These are phyloP conservation scores for Ulvella scutata DNA, from an alignment of 139 green algal species.

Conservation along the genomic window DNA sequence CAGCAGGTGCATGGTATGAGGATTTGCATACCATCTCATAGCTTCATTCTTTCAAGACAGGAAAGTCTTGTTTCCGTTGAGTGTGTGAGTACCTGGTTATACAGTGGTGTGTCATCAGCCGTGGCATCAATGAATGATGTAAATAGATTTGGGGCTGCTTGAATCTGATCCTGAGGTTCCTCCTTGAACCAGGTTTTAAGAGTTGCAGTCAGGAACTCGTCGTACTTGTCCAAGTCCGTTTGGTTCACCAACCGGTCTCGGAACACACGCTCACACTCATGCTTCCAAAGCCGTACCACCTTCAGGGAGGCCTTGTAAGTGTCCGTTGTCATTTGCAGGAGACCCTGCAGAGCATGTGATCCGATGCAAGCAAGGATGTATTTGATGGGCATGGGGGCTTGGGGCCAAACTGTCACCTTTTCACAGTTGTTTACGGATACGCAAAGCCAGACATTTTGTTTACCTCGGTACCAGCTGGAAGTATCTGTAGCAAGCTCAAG, in stretches of 20 bases:
- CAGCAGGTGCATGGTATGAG: too few relatives aligned
- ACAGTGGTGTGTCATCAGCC: constrained; percentile 35
- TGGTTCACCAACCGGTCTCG: constrained; percentile 67
- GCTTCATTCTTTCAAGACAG: too few relatives aligned
- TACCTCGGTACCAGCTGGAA: too few relatives aligned
- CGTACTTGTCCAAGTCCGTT: constrained; percentile 55
- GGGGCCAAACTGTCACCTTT: too few relatives aligned
- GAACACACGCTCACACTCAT: constrained; percentile 76
- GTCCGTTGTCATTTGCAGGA: constrained; percentile 65
- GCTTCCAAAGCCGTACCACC: constrained; percentile 59
- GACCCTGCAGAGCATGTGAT: constrained; percentile 36
- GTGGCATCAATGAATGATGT: constrained; percentile 11
- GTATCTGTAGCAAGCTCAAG: neutral
- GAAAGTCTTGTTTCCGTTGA: too few relatives aligned
- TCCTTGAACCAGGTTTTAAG: constrained; percentile 60
- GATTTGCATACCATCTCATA: too few relatives aligned
- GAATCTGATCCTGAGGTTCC: constrained; percentile 8
- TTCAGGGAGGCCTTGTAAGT: constrained; percentile 28
- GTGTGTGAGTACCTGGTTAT: constrained; percentile 20
- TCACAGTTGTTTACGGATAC: too few relatives aligned
- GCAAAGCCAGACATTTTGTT: too few relatives aligned
- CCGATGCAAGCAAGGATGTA: too few relatives aligned
- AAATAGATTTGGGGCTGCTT: constrained; percentile 16
- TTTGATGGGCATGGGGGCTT: too few relatives aligned
- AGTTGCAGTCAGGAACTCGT: constrained; percentile 39